Conservation (phyloP, 1,284 basidiomycete genomes). For the Takashimella tepidaria region DNA sequence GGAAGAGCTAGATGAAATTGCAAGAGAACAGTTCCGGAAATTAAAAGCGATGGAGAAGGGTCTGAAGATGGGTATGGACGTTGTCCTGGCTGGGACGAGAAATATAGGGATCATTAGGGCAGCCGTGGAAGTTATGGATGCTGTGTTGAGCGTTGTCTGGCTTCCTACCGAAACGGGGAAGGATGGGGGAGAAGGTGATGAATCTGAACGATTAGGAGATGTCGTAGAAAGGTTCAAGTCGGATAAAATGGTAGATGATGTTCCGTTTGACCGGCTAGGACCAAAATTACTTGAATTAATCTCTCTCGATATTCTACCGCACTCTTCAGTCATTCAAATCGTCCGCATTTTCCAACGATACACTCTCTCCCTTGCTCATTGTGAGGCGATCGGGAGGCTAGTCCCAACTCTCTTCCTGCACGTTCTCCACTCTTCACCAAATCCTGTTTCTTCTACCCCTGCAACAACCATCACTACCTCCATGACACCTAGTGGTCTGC, state of each 20-base stretch:
- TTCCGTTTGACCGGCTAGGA: conserved; percentile 37
- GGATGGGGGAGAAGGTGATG: neutral
- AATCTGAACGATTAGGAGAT: neutral
- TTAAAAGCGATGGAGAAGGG: conserved; percentile 14
- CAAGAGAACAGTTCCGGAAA: conserved; percentile 7
- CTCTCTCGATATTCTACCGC: conserved; percentile 21
- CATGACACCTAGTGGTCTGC: neutral
- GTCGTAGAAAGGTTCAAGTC: too few species aligned
- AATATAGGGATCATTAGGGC: conserved; percentile 28
- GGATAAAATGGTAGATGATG: conserved; percentile 9
- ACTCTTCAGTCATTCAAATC: conserved; percentile 50
- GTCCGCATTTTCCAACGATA: conserved; percentile 61
- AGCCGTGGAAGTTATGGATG: conserved; percentile 33
- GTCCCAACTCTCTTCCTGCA: conserved; percentile 53
- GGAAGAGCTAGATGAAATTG: conserved; percentile 2
- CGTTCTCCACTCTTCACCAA: conserved; percentile 39
- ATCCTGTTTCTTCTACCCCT: conserved; percentile 14
- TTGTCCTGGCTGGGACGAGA: conserved; percentile 13
- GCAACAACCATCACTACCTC: neutral
- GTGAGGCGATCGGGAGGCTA: conserved; percentile 56
- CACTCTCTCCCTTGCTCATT: conserved; percentile 55
- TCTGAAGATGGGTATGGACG: conserved; percentile 28
- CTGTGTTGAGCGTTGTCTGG: conserved; percentile 15
- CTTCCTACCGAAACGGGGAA: neutral
- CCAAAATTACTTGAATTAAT: conserved; percentile 29